Evolutionary conservation across 179 eudicot genomes (phyloP), one percentile per base, ranked within the genome.

Genomic region (Camellia oleifera): DNA sequence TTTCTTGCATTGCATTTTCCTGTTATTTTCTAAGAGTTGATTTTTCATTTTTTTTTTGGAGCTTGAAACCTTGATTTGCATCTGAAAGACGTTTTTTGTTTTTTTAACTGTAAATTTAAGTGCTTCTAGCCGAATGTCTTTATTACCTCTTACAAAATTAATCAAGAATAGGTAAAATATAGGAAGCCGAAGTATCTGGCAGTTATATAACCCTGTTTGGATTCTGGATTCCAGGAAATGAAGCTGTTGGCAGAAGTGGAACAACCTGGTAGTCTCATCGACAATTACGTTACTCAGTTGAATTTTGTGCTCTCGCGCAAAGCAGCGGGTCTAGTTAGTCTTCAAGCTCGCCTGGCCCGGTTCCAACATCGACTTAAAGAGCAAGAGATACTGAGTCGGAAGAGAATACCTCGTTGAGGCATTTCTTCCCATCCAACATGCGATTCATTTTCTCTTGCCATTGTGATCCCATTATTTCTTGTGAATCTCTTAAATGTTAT

Each of bases 241-340:
- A 97, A 97, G 74, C 83, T 97, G 80, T 83, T 97, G 91, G 97
- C 99, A 2, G 99, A 97, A 90, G 98, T 97, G 75, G 98, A 97
- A 81, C 97, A 97, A 80, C 99, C 99, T 7, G 99, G 99, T 60
- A 94, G 98, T 86, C 90, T 82, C 58, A 97, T 97, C 11, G 99
- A 97, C 89, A 97, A 92, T 81, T 97, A 97, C 32, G 97, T 97
- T 66, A 85, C 97, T 45, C 99, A 97, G 83, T 63, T 97, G 79
- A 94, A 96, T 82, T 97, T 92, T 77, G 97, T 97, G 79, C 93
- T 97, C 78, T 97, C 99, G 7, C 92, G 99, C 78, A 97, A 97
- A 88, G 98, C 98, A 76, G 98, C 98, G 46, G 89, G 98, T 76
- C 86, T 97, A 54, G 99, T 97, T 40, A 94, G 99, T 86, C 94